phyloP scores from a whole-genome alignment of 257 asterid species.

The Nemophila menziesii region DNA sequence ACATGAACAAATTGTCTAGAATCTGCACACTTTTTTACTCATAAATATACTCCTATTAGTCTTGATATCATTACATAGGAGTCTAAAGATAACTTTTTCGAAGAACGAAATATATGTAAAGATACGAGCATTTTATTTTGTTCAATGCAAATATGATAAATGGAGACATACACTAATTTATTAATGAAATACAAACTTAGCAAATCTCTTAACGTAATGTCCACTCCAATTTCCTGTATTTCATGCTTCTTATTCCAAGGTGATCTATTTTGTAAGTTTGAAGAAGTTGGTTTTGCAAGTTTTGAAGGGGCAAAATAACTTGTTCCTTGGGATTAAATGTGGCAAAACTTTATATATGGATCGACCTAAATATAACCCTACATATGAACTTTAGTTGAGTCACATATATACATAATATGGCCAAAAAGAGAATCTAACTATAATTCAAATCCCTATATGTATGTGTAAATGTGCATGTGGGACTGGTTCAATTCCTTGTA shows the following conservation, averaged over 20 bases:
- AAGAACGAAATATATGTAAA: too few species aligned
- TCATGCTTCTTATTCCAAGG: background rate
- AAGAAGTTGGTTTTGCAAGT: background rate
- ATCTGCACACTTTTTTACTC: too few species aligned
- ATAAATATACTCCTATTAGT: too few species aligned
- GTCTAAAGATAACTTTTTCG: too few species aligned
- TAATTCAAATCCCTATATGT: background rate
- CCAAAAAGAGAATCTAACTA: conserved; percentile 16
- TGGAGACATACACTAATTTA: too few species aligned
- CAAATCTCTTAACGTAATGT: too few species aligned
- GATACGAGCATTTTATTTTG: too few species aligned
- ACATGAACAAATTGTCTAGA: too few species aligned
- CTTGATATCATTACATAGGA: too few species aligned
- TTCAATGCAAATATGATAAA: too few species aligned
- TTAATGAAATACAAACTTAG: too few species aligned
- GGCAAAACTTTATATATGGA: background rate
- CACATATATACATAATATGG: conserved; percentile 7
- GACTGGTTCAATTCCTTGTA: conserved; percentile 5
- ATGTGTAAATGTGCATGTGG: conserved; percentile 20
- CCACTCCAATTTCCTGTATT: background rate
- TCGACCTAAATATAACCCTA: background rate
- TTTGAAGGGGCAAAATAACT: background rate
- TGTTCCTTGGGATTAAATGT: background rate
- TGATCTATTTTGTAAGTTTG: background rate
- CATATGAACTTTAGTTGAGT: background rate